Evolutionary conservation across 805 yeast genomes (phyloP).

Genomic region (Metschnikowia vanudenii): DNA sequence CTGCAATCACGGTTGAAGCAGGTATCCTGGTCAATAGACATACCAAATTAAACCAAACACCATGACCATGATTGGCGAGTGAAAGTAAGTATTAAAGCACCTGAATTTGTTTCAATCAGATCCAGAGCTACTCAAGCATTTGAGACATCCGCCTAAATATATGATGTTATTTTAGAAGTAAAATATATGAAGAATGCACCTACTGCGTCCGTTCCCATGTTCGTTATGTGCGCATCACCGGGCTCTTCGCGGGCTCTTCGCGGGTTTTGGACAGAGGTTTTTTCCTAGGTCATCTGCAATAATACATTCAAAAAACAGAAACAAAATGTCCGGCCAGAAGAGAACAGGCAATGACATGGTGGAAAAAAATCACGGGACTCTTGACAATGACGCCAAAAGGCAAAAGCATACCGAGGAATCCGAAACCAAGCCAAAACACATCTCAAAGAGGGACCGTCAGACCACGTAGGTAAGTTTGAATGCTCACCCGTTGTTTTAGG

Average conservation of each 20-base stretch:
- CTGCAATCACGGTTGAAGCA: no score
- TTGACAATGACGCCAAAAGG: constrained; percentile 10
- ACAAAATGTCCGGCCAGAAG: constrained; percentile 16
- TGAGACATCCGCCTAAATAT: no score
- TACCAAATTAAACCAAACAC: no score
- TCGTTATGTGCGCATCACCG: background rate
- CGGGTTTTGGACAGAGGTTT: background rate
- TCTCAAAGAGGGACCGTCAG: constrained; percentile 31
- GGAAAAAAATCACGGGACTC: constrained; percentile 10
- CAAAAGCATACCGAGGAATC: constrained; percentile 6
- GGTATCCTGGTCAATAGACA: no score
- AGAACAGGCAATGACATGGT: constrained; percentile 15
- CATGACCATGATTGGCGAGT: no score
- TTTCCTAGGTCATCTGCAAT: background rate
- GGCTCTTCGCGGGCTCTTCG: background rate
- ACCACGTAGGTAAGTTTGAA: constrained; percentile 60
- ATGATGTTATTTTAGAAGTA: no score
- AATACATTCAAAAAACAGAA: background rate
- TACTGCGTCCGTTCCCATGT: no score
- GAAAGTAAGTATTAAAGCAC: no score
- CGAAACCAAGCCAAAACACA: constrained; percentile 4
- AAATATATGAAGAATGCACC: no score
- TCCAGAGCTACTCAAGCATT: no score
- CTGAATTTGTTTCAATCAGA: no score
- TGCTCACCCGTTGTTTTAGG: background rate